Evolutionary conservation across 2,329 filamentous ascomycete species (phyloP), one percentile per base, ranked within the genome.

Genomic region (Beauveria scarabaeidicola): DNA sequence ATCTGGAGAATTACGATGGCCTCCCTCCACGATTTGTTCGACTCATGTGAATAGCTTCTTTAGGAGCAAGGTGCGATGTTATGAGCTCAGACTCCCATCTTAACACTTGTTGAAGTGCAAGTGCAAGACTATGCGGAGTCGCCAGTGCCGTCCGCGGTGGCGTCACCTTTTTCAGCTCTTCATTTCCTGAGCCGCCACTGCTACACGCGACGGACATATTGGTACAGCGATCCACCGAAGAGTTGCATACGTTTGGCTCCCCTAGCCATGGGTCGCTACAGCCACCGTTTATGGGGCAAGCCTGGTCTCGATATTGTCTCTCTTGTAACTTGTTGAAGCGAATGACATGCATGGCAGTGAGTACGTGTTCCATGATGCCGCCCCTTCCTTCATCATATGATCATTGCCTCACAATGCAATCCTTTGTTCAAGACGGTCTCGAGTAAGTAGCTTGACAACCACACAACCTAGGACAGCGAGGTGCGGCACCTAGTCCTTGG

Each of bases 271-370:
- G 38, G 36, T 44, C 17, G 19, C 40, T 43, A 46, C 21, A 52
- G 50, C 43, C 50, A 48, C 57, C 57, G 50, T 59, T 47, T 53
- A 53, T 29, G 56, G 56, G 50, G 50, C 50, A 47, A 32, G 50
- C 32, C 29, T 41, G 41, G 53, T 19, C 21, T 41, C 41, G 50
- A 53, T 27, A 23, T 7, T 43, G 25, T 19, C 21, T 25, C 17
- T 11, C n/a, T 15, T 36, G 32, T 36, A 36, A 36, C 32, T 36
- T 36, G 32, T 36, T 36, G 32, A 36, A 36, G 32, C 11, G 32
- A 36, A 36, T 36, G 32, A 36, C 32, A 36, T 36, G 32, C 32
- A 36, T 36, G 32, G 5, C 13, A 32, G 29, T 36, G 32, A 36
- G 32, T 36, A 21, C 29, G n/a, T 23, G 19, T 29, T 40, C 15